Base-by-base conservation (phyloP, 441 rosid species). In the Populus hybrid region DNA sequence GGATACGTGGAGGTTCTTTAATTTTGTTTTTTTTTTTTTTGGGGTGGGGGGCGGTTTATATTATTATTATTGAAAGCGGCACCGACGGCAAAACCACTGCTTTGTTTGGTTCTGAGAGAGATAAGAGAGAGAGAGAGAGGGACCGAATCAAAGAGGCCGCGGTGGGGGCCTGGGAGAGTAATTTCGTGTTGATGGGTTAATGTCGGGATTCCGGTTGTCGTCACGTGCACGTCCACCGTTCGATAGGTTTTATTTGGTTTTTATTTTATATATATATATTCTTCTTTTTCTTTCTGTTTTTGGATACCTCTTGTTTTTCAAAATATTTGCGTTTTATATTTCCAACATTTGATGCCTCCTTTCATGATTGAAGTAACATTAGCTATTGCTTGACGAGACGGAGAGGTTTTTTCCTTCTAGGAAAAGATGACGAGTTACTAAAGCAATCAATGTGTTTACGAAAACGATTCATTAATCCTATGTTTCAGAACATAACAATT, bases 121-220 rank as follows among this genome's bases (percentile, higher is more conserved):
- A 30, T 30, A 30, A 40, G 50, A 40, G 46, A 16, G 66, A 67
- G 21, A 59, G 65, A 32, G 26, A 70, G 78, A 73, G 40, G 38
- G 81, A 81, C 77, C 83, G 83, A 88, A 85, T 85, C 85, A 78
- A 24, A 26, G 76, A 69, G 2, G 21, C 32, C 32, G 65, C 72
- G 63, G 75, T 73, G 78, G 79, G 89, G 68, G 57, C 69, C 78
- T 40, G 18, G 23, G 12, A 2, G 36, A 70, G 86, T 74, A 86
- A 82, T 84, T 82, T 84, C 90, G 84, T 85, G 92, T 84, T 84
- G 93, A 90, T 90, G 87, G 84, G 89, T 87, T 83, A 80, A 75
- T 84, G 91, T 92, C 87, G 85, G 91, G 84, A 81, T 83, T 81
- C 84, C 36, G 83, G 82, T 80, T 81, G 91, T 81, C 83, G 76